Conservation (phyloP, 768 basidiomycete genomes). For the Rhodocollybia butyracea region DNA sequence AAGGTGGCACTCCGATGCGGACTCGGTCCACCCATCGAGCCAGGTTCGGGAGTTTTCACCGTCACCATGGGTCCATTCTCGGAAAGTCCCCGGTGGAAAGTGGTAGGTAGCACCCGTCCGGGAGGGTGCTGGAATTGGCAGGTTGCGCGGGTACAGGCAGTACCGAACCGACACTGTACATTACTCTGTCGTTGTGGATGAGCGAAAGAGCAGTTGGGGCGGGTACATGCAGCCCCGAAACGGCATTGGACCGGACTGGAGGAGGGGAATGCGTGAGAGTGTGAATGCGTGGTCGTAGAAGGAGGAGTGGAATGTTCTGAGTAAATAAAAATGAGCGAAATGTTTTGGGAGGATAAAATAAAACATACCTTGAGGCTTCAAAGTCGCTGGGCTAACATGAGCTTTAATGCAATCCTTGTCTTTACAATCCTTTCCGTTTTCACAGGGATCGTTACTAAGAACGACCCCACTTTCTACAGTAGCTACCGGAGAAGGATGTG, state of each 20-base stretch:
- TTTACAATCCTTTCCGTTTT: constrained; percentile 83
- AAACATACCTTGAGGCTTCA: constrained; percentile 58
- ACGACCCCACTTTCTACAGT: constrained; percentile 94
- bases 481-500: constrained; percentile 96
- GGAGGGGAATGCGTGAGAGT: constrained; percentile 27
- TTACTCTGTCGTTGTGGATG: constrained; percentile 51
- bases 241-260: constrained; percentile 48
- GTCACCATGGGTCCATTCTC: constrained; percentile 58
- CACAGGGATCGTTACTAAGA: constrained; percentile 90
- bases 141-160: constrained; percentile 78
- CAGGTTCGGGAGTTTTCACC: constrained; percentile 60
- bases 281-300: constrained; percentile 25
- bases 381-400: constrained; percentile 85
- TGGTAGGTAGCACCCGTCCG: constrained; percentile 72
- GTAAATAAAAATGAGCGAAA: background rate
- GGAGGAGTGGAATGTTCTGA: constrained; percentile 29
- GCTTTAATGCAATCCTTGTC: constrained; percentile 92
- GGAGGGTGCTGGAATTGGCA: constrained; percentile 94
- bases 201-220: constrained; percentile 62
- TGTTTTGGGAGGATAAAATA: background rate
- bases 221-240: constrained; percentile 70
- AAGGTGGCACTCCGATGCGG: constrained; percentile 71
- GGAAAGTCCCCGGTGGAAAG: constrained; percentile 78
- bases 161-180: constrained; percentile 75
- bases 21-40: constrained; percentile 61